phyloP scores from a whole-genome alignment of 73 alveolate species.

The Stentor coeruleus region DNA sequence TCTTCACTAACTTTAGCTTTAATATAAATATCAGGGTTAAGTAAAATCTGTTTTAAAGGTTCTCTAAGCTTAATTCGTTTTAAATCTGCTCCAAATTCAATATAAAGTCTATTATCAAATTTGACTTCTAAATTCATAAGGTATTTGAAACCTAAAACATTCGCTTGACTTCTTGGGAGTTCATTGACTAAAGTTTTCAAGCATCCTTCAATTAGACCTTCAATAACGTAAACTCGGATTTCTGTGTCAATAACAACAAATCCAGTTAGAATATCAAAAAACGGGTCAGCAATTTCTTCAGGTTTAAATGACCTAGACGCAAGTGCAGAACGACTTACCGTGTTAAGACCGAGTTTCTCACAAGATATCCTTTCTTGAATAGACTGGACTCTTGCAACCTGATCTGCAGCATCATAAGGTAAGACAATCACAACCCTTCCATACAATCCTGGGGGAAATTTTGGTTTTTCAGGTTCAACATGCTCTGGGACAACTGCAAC shows the following conservation, averaged over 20 bases:
- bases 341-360: slow-evolving; percentile 38
- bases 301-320: slow-evolving; percentile 54
- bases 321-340: slow-evolving; percentile 33
- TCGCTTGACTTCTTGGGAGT: slow-evolving; percentile 49
- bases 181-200: slow-evolving; percentile 42
- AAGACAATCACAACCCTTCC: slow-evolving; percentile 56
- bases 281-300: slow-evolving; percentile 45
- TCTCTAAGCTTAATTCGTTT: slow-evolving; percentile 64
- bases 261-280: slow-evolving; percentile 57
- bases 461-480: slow-evolving; percentile 18
- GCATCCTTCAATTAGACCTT: slow-evolving; percentile 68
- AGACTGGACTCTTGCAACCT: slow-evolving; percentile 32
- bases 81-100: slow-evolving; percentile 52
- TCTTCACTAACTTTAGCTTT: slow-evolving; percentile 73
- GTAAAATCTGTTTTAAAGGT: slow-evolving; percentile 48
- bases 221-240: slow-evolving; percentile 52
- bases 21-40: slow-evolving; percentile 62
- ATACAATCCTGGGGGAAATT: slow-evolving; percentile 30
- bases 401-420: slow-evolving; percentile 55
- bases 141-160: slow-evolving; percentile 36
- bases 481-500: neutral
- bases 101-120: slow-evolving; percentile 53
- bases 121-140: slow-evolving; percentile 65
- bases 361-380: slow-evolving; percentile 47
- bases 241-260: slow-evolving; percentile 60